Evolutionary conservation across 768 basidiomycete genomes (phyloP).

Genomic region (Boletellus emodensis): DNA sequence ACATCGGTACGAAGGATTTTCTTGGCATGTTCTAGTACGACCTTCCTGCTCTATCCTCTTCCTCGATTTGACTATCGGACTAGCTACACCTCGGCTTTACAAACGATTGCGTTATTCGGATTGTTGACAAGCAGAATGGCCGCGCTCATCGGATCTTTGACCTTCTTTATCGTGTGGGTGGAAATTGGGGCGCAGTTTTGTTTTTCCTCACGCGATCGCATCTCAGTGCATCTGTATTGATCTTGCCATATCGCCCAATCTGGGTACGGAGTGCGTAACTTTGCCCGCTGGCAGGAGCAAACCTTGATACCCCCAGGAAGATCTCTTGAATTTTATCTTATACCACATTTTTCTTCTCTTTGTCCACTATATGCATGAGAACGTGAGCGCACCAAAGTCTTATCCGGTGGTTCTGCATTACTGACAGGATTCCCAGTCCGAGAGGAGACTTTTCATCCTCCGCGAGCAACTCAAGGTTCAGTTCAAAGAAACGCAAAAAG

Average conservation of each 20-base stretch:
- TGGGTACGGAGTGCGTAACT: slow-evolving; percentile 37
- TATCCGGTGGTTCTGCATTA: not conserved
- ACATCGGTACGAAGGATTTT: slow-evolving; percentile 43
- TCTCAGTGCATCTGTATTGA: slow-evolving; percentile 31
- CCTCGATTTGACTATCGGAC: slow-evolving; percentile 4
- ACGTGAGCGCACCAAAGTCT: slow-evolving; percentile 32
- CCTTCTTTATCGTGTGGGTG: slow-evolving; percentile 54
- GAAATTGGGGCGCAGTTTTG: not conserved
- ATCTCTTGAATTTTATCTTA: slow-evolving; percentile 66
- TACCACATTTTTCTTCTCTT: slow-evolving; percentile 81
- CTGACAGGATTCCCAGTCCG: slow-evolving; percentile 30
- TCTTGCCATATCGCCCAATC: slow-evolving; percentile 35
- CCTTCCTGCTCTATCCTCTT: not conserved
- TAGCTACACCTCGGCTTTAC: slow-evolving; percentile 34
- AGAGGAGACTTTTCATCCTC: slow-evolving; percentile 63
- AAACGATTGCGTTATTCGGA: slow-evolving; percentile 69
- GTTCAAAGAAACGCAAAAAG: slow-evolving; percentile 63
- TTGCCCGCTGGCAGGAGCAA: not conserved
- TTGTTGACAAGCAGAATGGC: slow-evolving; percentile 62
- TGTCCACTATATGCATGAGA: slow-evolving; percentile 64
- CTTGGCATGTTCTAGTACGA: slow-evolving; percentile 36
- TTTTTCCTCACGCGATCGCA: slow-evolving; percentile 18
- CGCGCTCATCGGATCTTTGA: slow-evolving; percentile 54
- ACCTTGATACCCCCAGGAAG: slow-evolving; percentile 30
- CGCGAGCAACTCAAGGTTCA: slow-evolving; percentile 75